Conservation (phyloP, 169 alveolate species). For the Eimeria nieschulzi region DNA sequence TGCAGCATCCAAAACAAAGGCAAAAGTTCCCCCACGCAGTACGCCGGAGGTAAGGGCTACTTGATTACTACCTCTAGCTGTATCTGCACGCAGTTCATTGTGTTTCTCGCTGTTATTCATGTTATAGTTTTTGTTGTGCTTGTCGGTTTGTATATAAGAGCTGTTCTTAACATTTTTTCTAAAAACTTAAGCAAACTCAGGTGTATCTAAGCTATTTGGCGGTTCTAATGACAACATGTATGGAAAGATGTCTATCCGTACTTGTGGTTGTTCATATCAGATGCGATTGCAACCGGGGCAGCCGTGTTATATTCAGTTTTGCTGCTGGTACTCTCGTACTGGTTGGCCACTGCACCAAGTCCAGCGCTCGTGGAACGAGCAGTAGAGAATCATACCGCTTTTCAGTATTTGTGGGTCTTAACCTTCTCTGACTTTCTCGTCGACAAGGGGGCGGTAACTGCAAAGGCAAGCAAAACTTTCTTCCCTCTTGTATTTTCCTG, state of each 20-base stretch:
- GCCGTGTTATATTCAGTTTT: conserved; percentile 10
- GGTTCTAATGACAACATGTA: too few relatives aligned
- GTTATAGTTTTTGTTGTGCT: background rate
- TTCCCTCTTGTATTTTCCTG: background rate
- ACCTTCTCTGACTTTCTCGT: conserved; percentile 21
- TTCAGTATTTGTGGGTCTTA: conserved; percentile 33
- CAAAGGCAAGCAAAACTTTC: background rate
- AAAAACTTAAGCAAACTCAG: too few relatives aligned
- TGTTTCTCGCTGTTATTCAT: background rate
- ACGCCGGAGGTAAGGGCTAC: conserved; percentile 7
- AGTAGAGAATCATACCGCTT: conserved; percentile 15
- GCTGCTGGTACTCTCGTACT: conserved; percentile 35
- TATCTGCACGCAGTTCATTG: background rate
- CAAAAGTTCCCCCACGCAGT: background rate
- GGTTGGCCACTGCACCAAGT: conserved; percentile 34
- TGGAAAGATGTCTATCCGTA: too few relatives aligned
- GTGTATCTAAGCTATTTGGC: too few relatives aligned
- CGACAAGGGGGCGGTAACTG: conserved; percentile 20
- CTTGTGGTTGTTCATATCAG: background rate
- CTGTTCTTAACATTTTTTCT: background rate
- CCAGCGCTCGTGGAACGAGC: conserved; percentile 15
- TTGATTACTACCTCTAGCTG: background rate
- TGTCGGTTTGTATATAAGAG: too few relatives aligned
- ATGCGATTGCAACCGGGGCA: conserved; percentile 26
- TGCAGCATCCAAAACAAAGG: background rate